Evolutionary conservation across 208 protist species (phyloP).

Genomic region (Leptomonas pyrrhocoris): DNA sequence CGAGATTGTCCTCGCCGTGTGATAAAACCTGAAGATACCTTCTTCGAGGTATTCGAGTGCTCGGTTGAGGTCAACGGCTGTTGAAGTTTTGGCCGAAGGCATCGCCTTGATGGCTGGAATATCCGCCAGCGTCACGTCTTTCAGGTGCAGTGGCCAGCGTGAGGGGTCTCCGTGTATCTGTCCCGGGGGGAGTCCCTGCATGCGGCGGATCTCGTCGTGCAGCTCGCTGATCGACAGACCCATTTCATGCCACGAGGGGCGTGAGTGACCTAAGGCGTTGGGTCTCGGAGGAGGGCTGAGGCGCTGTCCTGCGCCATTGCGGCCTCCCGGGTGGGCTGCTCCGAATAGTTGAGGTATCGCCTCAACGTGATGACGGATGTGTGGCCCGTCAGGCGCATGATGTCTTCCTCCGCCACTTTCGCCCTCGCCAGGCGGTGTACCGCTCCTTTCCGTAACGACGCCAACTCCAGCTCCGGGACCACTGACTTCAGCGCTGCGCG

Average conservation of each 20-base stretch:
- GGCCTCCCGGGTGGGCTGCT: conserved; percentile 19
- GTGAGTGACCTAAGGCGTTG: background rate
- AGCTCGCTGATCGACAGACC: background rate
- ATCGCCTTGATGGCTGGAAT: background rate
- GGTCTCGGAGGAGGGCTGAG: conserved; percentile 5
- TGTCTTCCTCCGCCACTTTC: conserved; percentile 1
- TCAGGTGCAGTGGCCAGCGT: background rate
- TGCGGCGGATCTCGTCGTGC: background rate
- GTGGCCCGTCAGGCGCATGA: conserved; percentile 19
- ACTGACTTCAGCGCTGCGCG: conserved; percentile 3
- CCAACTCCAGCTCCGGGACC: background rate
- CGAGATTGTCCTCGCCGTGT: conserved; percentile 4
- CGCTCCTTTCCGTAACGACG: conserved; percentile 15
- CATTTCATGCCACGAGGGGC: background rate
- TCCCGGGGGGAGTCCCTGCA: background rate
- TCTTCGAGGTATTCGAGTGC: background rate
- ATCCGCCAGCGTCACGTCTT: background rate
- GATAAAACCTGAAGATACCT: background rate
- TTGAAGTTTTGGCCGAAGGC: background rate
- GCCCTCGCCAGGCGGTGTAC: conserved; percentile 8
- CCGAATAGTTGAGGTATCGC: conserved; percentile 17
- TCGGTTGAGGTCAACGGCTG: background rate
- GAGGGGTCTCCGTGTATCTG: background rate
- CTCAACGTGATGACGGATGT: conserved; percentile 2
- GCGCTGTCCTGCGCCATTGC: conserved; percentile 16